Evolutionary conservation across 345 rosid species (phyloP), one percentile per base, ranked within the genome.

Genomic region (Melastoma malabathricum): DNA sequence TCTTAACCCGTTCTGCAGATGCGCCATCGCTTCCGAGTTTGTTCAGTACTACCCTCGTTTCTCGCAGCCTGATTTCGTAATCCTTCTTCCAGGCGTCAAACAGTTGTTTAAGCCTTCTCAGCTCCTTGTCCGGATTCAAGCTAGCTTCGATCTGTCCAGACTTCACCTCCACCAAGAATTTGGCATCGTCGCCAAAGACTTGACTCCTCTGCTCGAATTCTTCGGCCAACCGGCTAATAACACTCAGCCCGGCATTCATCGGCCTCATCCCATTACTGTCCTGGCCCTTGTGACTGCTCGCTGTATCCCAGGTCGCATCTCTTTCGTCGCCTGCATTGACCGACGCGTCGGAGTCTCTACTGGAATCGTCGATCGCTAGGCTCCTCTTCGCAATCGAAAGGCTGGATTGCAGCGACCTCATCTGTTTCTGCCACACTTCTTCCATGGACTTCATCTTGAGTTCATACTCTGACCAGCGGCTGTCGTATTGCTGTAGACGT

Each of bases 61-160:
- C 99, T 17, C 95, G 63, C 61, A 93, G 60, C 52, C 99, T 83
- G 44, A 60, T 34, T 25, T 88, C 84, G 2, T 88, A 92, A 65
- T 92, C 99, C 66, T 88, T 92, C 75, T 92, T 92, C 99, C 99
- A 92, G 15, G 84, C 73, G 66, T 92, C 99, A 52, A 92, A 92
- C 88, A 88, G 81, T 70, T 88, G 90, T 66, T 88, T 92, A 71
- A 92, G 68, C 74, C 94, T 77, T 65, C 84, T 60, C 12, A 92
- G 90, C 65, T 88, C 98, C 50, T 72, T 68, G 50, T 92, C 99
- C 0, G 97, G 97, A 51, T 88, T 79, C 80, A 92, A 72, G 67
- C 80, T 88, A 20, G 99, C 99, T 19, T 92, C 94, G 4, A 78
- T 90, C 75, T 87, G 95, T 22, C 99, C 99, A 13, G 99, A 92